Percentiles rank a stretch among this genome's conserved stretches.
These are phyloP conservation scores for Dimocarpus longan DNA, from an alignment of 345 rosid species.

Conservation along the genomic window DNA sequence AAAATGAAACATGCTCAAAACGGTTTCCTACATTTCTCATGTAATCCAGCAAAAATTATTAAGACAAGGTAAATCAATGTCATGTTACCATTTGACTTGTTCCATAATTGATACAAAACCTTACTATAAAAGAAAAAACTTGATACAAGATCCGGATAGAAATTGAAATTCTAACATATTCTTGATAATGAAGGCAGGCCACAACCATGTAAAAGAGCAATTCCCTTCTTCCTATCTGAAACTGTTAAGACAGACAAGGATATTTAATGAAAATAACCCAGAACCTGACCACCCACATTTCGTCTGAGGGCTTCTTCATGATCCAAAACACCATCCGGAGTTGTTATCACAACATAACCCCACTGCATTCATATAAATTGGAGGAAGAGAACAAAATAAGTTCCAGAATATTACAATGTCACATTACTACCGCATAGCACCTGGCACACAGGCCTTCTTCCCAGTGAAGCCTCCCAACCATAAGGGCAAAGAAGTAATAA, in stretches of 20 bases:
- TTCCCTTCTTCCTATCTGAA: slow-evolving; percentile 3
- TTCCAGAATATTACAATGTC: not conserved
- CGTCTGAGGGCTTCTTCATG: slow-evolving; percentile 82
- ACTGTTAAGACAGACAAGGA: slow-evolving; percentile 1
- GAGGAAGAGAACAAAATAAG: not conserved
- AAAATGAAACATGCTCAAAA: not conserved
- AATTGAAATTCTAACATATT: not conserved
- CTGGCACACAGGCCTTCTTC: not conserved
- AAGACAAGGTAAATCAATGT: not conserved
- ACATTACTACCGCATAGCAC: not conserved
- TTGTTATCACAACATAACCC: slow-evolving; percentile 90
- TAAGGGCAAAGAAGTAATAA: not conserved
- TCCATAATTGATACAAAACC: not conserved
- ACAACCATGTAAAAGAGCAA: not conserved
- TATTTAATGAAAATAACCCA: slow-evolving; percentile 81
- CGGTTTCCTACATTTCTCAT: not conserved
- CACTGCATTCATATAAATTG: slow-evolving; percentile 48
- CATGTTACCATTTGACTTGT: not conserved
- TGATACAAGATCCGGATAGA: not conserved
- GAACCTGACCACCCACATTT: slow-evolving; percentile 90
- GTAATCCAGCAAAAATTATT: not conserved
- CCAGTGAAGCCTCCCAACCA: not conserved
- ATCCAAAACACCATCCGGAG: slow-evolving; percentile 94
- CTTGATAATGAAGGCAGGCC: not conserved
- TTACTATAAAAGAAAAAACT: no score